phyloP scores from a whole-genome alignment of 176 grass and related monocot species.

The Carex pumila region DNA sequence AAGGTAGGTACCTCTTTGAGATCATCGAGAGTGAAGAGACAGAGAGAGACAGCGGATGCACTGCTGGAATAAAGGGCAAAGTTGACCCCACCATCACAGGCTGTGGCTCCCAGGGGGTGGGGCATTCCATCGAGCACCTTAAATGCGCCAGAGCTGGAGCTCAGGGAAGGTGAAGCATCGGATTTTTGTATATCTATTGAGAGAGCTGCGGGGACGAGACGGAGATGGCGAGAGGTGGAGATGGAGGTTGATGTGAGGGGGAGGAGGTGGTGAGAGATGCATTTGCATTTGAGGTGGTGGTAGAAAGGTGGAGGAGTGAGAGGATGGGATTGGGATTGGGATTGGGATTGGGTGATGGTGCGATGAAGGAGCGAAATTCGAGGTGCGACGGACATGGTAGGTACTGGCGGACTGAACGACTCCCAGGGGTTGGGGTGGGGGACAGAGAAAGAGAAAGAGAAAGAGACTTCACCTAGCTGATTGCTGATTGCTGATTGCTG shows the following conservation, averaged over 20 bases:
- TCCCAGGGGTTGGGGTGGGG: no score
- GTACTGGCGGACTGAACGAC: no score
- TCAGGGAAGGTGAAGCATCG: background rate
- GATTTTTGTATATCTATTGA: background rate
- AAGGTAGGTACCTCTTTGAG: slow-evolving; percentile 30
- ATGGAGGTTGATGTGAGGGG: background rate
- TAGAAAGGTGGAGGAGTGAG: background rate
- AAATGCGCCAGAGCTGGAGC: slow-evolving; percentile 40
- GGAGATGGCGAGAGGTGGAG: background rate
- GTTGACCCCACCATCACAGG: slow-evolving; percentile 63
- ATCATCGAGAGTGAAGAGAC: slow-evolving; percentile 64
- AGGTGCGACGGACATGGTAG: no score
- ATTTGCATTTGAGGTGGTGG: no score
- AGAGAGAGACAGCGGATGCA: slow-evolving; percentile 55
- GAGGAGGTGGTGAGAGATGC: background rate
- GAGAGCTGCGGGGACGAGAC: background rate
- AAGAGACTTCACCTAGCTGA: no score
- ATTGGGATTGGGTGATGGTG: no score
- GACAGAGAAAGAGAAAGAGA: no score
- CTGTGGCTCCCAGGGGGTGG: slow-evolving; percentile 58
- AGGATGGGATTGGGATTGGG: no score
- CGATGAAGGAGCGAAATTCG: no score
- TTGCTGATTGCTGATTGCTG: no score
- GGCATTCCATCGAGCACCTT: slow-evolving; percentile 64
- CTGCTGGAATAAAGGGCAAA: slow-evolving; percentile 67